These are phyloP conservation scores for Aegle marmelos DNA, from an alignment of 345 rosid genomes.

Conservation along the genomic window DNA sequence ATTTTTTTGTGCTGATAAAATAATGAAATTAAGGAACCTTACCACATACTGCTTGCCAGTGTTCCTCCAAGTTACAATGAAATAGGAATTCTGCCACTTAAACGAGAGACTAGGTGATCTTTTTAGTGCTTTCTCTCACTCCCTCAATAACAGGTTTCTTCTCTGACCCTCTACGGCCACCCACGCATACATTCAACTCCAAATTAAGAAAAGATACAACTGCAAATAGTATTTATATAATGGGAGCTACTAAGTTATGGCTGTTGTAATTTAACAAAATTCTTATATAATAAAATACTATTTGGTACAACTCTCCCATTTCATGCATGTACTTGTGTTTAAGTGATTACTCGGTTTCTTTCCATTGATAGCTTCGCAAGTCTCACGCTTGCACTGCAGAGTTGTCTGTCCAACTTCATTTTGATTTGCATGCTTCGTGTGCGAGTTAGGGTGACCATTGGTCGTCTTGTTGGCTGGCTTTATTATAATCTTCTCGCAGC, in stretches of 20 bases:
- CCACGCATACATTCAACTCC: background rate
- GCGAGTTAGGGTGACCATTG: background rate
- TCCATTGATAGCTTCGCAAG: background rate
- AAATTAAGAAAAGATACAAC: no score
- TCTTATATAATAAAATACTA: no score
- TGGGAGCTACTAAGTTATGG: no score
- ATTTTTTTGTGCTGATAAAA: no score
- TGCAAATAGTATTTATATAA: background rate
- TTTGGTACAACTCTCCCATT: background rate
- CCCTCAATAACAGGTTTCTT: background rate
- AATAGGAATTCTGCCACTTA: slow-evolving; percentile 4
- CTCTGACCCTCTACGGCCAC: background rate
- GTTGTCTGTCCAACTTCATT: background rate
- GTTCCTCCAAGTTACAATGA: background rate
- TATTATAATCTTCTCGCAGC: background rate
- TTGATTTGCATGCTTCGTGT: background rate
- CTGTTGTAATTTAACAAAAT: no score
- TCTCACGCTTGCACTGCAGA: background rate
- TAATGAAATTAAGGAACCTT: background rate
- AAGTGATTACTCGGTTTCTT: background rate
- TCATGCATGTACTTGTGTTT: background rate
- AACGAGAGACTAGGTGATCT: background rate
- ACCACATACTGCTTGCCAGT: background rate
- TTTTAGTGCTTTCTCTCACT: background rate
- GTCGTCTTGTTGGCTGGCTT: background rate